A percentile compares a stretch with the other conserved stretches of the same genome.
phyloP scores from a whole-genome alignment of 441 rosid species.

The Populus hybrid region DNA sequence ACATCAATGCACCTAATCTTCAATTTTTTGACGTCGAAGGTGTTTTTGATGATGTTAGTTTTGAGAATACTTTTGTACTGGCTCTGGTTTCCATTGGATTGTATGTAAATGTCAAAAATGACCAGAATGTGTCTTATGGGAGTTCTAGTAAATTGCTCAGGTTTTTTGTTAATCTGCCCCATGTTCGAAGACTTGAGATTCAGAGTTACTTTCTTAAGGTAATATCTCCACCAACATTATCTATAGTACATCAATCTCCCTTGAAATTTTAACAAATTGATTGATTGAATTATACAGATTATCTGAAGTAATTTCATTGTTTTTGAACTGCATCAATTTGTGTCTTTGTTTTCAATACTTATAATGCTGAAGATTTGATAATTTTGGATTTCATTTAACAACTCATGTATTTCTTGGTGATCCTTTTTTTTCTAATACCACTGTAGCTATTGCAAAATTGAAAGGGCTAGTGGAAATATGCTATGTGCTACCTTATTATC shows the following conservation, averaged over 20 bases:
- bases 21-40: constrained; percentile 70
- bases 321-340: background rate
- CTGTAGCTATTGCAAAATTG: no score
- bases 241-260: no score
- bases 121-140: constrained; percentile 22
- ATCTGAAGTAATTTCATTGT: background rate
- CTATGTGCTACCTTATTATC: background rate
- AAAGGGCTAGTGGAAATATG: background rate
- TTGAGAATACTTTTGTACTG: constrained; percentile 43
- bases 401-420: no score
- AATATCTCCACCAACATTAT: constrained; percentile 5
- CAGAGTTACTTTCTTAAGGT: constrained; percentile 75
- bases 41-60: constrained; percentile 51
- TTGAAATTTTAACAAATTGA: background rate
- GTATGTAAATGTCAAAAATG: constrained; percentile 41
- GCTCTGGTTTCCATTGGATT: constrained; percentile 57
- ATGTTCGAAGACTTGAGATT: constrained; percentile 63
- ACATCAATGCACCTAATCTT: constrained; percentile 59
- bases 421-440: no score
- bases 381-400: background rate
- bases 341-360: background rate
- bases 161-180: constrained; percentile 65
- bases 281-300: background rate
- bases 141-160: constrained; percentile 53
- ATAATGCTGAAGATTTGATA: background rate